Conservation (phyloP, 1,284 basidiomycete species). For the Cutaneotrichosporon mucoides region DNA sequence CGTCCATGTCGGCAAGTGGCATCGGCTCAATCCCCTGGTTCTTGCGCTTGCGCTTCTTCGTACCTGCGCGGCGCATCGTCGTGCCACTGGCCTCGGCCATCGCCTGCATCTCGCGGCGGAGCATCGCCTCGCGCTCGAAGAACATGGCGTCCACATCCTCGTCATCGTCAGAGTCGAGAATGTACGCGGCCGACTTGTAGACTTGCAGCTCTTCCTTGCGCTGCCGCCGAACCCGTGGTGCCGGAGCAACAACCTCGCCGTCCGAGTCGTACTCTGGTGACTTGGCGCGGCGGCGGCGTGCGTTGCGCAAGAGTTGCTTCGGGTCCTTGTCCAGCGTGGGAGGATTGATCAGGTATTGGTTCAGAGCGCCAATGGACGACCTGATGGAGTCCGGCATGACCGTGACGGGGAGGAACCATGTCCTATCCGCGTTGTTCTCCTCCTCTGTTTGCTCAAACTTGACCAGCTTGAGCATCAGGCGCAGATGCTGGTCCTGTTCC, state of each 20-base stretch:
- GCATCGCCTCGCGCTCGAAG: constrained; percentile 65
- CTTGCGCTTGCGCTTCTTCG: constrained; percentile 38
- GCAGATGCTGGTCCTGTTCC: constrained; percentile 69
- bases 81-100: constrained; percentile 51
- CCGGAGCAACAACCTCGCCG: constrained; percentile 52
- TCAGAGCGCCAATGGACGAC: constrained; percentile 32
- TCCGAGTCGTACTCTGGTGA: constrained; percentile 71
- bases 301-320: constrained; percentile 29
- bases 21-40: constrained; percentile 13
- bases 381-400: constrained; percentile 29
- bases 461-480: constrained; percentile 63
- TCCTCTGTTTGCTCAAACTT: constrained; percentile 29
- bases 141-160: constrained; percentile 57
- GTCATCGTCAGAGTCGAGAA: constrained; percentile 77
- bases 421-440: constrained; percentile 10
- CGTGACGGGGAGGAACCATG: constrained; percentile 33
- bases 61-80: constrained; percentile 24
- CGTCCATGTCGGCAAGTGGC: constrained; percentile 6
- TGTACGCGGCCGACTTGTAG: constrained; percentile 85
- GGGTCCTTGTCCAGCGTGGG: constrained; percentile 28
- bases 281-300: constrained; percentile 52
- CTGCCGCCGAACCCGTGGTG: neutral
- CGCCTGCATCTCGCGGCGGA: constrained; percentile 55
- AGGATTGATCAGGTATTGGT: constrained; percentile 30
- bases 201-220: constrained; percentile 57